Conservation (phyloP, 108 stramenopile genomes). For the Cyclotella kingstonii region DNA sequence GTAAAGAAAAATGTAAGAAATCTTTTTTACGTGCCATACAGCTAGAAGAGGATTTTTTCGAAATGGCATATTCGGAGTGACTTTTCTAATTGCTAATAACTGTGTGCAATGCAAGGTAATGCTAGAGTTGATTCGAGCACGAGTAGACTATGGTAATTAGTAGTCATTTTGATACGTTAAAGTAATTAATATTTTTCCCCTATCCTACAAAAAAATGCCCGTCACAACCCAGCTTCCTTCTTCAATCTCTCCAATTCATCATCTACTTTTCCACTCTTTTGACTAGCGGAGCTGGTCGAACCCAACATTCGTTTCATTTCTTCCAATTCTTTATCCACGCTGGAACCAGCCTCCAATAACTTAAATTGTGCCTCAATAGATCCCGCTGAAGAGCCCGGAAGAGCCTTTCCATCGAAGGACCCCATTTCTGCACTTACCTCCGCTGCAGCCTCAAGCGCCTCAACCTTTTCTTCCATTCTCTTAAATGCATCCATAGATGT, state of each 20-base stretch:
- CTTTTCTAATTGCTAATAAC: not conserved
- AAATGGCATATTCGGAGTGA: slow-evolving; percentile 49
- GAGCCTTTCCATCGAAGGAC: slow-evolving; percentile 30
- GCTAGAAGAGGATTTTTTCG: slow-evolving; percentile 70
- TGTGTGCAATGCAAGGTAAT: no score
- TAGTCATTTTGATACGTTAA: no score
- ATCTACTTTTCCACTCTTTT: slow-evolving; percentile 52
- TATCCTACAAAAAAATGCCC: not conserved
- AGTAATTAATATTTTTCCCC: slow-evolving; percentile 1
- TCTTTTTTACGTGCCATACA: slow-evolving; percentile 60
- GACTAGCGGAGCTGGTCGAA: slow-evolving; percentile 24
- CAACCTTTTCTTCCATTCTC: slow-evolving; percentile 97
- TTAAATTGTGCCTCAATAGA: slow-evolving; percentile 87
- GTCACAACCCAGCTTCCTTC: slow-evolving; percentile 53
- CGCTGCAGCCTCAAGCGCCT: slow-evolving; percentile 88
- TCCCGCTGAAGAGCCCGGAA: slow-evolving; percentile 69
- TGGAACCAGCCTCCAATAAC: slow-evolving; percentile 70
- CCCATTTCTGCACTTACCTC: slow-evolving; percentile 94
- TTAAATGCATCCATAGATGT: slow-evolving; percentile 93
- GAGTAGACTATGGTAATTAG: no score
- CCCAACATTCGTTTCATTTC: slow-evolving; percentile 83
- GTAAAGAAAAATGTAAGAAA: slow-evolving; percentile 23
- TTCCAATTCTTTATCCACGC: slow-evolving; percentile 88
- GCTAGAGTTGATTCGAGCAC: no score
- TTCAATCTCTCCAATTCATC: slow-evolving; percentile 89